phyloP scores from a whole-genome alignment of 805 yeast species.

The Saccharomycopsis sp. region DNA sequence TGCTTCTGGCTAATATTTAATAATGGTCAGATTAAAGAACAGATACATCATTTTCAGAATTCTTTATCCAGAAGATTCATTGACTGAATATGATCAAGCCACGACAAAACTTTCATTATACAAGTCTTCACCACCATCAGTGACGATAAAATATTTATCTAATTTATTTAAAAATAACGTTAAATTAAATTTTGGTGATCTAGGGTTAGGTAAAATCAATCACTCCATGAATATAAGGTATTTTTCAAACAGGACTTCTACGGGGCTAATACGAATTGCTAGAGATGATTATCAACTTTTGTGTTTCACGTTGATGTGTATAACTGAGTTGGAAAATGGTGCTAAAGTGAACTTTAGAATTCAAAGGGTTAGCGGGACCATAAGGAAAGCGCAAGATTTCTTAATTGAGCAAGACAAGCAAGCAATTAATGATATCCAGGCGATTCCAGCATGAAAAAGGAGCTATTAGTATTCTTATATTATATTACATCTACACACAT shows the following conservation, averaged over 20 bases:
- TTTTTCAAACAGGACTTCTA: conserved; percentile 16
- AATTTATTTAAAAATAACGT: conserved; percentile 3
- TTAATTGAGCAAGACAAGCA: conserved; percentile 13
- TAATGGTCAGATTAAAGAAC: conserved; percentile 20
- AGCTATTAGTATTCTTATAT: neutral
- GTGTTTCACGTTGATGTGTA: conserved; percentile 10
- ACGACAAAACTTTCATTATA: conserved; percentile 1
- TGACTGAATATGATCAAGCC: neutral
- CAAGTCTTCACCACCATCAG: conserved; percentile 6
- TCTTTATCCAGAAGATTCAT: conserved; percentile 11
- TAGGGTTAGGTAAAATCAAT: conserved; percentile 10
- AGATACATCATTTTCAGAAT: conserved; percentile 18
- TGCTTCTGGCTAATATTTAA: neutral
- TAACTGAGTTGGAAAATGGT: neutral
- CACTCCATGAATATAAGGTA: conserved; percentile 12
- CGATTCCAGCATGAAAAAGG: neutral
- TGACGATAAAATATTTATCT: conserved; percentile 4
- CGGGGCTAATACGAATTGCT: conserved; percentile 16
- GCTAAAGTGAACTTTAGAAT: conserved; percentile 6
- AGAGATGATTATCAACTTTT: conserved; percentile 11
- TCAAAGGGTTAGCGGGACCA: conserved; percentile 18
- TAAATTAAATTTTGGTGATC: conserved; percentile 15
- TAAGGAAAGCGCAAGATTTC: conserved; percentile 18
- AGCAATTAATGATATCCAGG: conserved; percentile 8
- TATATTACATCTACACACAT: neutral